phyloP scores from a whole-genome alignment of 2,329 filamentous ascomycete genomes.

The Phoma herbarum region DNA sequence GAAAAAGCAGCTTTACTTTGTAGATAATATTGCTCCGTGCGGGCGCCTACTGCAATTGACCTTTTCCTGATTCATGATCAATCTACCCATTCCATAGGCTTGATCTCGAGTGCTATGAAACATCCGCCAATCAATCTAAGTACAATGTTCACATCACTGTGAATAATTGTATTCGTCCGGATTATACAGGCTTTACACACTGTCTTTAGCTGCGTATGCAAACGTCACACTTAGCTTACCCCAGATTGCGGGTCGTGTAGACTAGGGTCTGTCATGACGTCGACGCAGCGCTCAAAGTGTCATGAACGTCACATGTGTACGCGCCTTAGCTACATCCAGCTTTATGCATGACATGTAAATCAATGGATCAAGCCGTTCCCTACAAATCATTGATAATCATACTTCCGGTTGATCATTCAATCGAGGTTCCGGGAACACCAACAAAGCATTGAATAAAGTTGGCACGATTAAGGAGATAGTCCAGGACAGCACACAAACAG shows the following conservation, averaged over 20 bases:
- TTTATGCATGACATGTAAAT: slow-evolving; percentile 1
- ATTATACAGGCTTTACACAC: no score
- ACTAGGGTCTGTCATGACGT: slow-evolving; percentile 38
- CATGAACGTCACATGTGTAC: slow-evolving; percentile 20
- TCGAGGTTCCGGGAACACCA: not conserved
- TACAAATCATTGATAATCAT: no score
- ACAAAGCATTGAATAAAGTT: not conserved
- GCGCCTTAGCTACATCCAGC: not conserved
- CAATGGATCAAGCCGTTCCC: not conserved
- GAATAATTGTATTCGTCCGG: no score
- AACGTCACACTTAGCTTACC: slow-evolving; percentile 11
- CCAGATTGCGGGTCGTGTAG: slow-evolving; percentile 11
- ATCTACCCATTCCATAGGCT: no score
- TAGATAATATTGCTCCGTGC: not conserved
- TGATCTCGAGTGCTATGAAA: no score
- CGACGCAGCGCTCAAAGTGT: slow-evolving; percentile 9
- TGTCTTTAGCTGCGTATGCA: no score
- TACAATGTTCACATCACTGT: no score
- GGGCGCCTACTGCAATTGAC: not conserved
- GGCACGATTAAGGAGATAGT: not conserved
- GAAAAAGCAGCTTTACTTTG: slow-evolving; percentile 14
- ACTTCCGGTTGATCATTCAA: not conserved
- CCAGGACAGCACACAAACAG: no score
- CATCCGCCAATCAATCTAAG: no score
- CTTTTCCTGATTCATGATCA: no score